Conservation (phyloP, 1,139 yeast species). For the Pichia sp. region DNA sequence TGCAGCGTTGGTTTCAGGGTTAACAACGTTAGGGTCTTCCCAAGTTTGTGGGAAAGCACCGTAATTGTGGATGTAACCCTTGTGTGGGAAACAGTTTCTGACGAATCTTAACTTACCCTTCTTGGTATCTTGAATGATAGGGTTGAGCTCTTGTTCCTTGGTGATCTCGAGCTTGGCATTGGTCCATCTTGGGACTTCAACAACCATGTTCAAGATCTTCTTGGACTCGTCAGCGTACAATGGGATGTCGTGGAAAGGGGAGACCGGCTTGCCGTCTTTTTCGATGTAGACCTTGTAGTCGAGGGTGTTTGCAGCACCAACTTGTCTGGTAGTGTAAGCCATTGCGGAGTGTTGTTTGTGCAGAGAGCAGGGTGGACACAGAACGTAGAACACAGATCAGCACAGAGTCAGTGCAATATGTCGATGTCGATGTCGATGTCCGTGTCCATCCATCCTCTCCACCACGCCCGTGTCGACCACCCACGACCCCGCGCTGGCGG, state of each 20-base stretch:
- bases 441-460: no score
- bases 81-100: conserved; percentile 81
- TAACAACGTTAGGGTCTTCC: conserved; percentile 73
- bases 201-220: conserved; percentile 74
- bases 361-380: neutral
- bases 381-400: no score
- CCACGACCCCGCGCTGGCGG: no score
- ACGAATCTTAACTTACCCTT: conserved; percentile 80
- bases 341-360: conserved; percentile 28
- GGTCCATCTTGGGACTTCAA: conserved; percentile 88
- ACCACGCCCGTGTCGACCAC: no score
- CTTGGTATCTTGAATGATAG: conserved; percentile 80
- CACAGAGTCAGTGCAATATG: no score
- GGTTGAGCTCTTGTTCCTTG: conserved; percentile 60
- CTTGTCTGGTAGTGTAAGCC: conserved; percentile 73
- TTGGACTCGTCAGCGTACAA: conserved; percentile 56
- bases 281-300: conserved; percentile 81
- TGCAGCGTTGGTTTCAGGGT: conserved; percentile 71
- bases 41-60: conserved; percentile 95
- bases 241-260: conserved; percentile 76
- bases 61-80: conserved; percentile 86
- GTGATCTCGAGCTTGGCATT: conserved; percentile 84
- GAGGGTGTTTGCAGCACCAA: conserved; percentile 87
- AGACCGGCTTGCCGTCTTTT: conserved; percentile 58
- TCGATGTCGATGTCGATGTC: no score